Evolutionary conservation across 2,329 filamentous ascomycete species (phyloP).

Genomic region (Aspergillus sp.): DNA sequence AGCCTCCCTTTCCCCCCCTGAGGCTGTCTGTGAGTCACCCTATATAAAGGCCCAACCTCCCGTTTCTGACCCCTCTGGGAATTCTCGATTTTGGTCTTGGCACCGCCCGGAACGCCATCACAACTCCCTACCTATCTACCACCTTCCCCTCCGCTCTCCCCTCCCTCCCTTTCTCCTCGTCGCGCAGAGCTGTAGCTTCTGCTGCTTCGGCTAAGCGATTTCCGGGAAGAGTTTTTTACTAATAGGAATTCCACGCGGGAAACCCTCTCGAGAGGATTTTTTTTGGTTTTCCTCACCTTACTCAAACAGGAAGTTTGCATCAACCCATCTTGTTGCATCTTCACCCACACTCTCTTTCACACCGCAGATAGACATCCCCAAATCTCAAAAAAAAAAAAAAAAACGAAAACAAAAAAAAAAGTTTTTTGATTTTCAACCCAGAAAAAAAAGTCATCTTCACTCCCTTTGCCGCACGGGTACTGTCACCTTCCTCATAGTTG

Average conservation of each 20-base stretch:
- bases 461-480: slow-evolving; percentile 14
- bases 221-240: slow-evolving; percentile 18
- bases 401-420: slow-evolving; percentile 18
- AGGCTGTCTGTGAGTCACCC: slow-evolving; percentile 33
- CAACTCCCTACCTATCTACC: slow-evolving; percentile 26
- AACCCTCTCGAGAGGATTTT: slow-evolving; percentile 11
- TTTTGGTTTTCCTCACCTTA: slow-evolving; percentile 14
- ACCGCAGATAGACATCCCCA: slow-evolving; percentile 25
- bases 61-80: slow-evolving; percentile 28
- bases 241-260: neutral
- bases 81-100: slow-evolving; percentile 40
- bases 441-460: slow-evolving; percentile 19
- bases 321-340: slow-evolving; percentile 18
- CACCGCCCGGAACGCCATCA: slow-evolving; percentile 34
- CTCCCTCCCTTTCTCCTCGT: slow-evolving; percentile 21
- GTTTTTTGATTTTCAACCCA: slow-evolving; percentile 12
- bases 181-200: slow-evolving; percentile 15
- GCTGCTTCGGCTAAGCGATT: slow-evolving; percentile 1
- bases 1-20: slow-evolving; percentile 31
- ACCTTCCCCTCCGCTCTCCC: slow-evolving; percentile 18
- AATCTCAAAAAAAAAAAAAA: slow-evolving; percentile 17
- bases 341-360: slow-evolving; percentile 20
- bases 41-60: slow-evolving; percentile 43
- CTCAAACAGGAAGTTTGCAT: slow-evolving; percentile 25
- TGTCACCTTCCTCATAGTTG: slow-evolving; percentile 16